These are phyloP conservation scores for Pecoramyces ruminantium DNA, from an alignment of 192 early-diverging fungal genomes.

Conservation along the genomic window DNA sequence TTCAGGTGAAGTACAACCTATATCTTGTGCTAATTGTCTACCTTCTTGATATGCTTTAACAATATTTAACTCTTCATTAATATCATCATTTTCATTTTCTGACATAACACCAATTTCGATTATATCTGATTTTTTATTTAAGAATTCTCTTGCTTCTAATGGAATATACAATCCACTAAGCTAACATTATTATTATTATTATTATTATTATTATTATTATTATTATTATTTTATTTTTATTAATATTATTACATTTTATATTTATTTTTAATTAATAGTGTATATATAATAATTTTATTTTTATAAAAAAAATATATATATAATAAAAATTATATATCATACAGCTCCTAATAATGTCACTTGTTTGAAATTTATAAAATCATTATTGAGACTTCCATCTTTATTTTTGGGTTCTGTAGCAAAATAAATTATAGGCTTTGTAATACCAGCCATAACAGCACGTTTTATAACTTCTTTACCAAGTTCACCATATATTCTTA, in stretches of 20 bases:
- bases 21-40: conserved; percentile 22
- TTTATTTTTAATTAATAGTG: too few relatives aligned
- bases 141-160: background rate
- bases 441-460: background rate
- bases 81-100: background rate
- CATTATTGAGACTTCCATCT: background rate
- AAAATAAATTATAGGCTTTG: background rate
- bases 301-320: background rate
- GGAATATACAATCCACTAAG: background rate
- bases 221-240: too few relatives aligned
- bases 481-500: background rate
- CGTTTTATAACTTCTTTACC: background rate
- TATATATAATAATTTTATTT: too few relatives aligned
- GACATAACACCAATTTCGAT: background rate
- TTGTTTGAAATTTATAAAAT: background rate
- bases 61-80: background rate
- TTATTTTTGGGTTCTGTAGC: background rate
- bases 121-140: background rate
- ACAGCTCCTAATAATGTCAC: background rate
- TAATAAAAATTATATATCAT: too few relatives aligned
- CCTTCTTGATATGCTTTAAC: background rate
- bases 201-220: too few relatives aligned
- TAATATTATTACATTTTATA: too few relatives aligned
- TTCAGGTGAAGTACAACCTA: conserved; percentile 70
- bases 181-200: background rate